Evolutionary conservation across 768 basidiomycete species (phyloP), one percentile per base, ranked within the genome.

Genomic region (Lactarius sanguifluus): DNA sequence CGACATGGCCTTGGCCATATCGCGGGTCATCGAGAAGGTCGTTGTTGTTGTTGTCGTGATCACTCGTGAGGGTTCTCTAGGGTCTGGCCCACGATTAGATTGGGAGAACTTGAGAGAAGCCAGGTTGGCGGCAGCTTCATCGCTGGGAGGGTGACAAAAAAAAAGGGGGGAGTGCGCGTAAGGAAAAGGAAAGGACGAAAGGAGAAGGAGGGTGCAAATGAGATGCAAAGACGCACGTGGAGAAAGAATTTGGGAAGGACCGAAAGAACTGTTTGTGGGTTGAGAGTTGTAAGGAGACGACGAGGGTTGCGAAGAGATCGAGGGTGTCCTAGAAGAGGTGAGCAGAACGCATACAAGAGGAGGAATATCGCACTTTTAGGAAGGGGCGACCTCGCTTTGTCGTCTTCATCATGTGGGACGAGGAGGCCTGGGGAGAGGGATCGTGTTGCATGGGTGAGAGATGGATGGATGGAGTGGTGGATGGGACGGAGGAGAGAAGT

Each of bases 1-100:
- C 80, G 94, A 92, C 90, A 99, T 98, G 40, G 94, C 94, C 80
- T 98, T 98, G 69, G 97, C 97, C 92, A 99, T 98, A 55, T 99
- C 97, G 72, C 97, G 90, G 71, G 94, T 94, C 97, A 99, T 98
- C 68, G 94, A 94, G 81, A 99, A 99, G 40, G 97, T 99, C 52
- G 97, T 99, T 6, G 97, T 98, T 7, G 97, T 99, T 0, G 97
- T 99, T 0, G 97, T 99, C 73, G 97, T 99, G 75, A 99, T 91
- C 78, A 99, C 94, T 75, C 97, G 90, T 77, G 92, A 88, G 73
- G 95, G 94, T 78, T 99, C 97, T 80, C 94, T 90, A 71, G 97
- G 96, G 83, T 99, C 97, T 74, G 96, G 92, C 72, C 94, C 91
- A 75, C 97, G 93, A 81, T 95, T 96, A 62, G 97, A 98, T 81